Conservation (phyloP, 352 stramenopile genomes). For the Phytophthora hibernalis region DNA sequence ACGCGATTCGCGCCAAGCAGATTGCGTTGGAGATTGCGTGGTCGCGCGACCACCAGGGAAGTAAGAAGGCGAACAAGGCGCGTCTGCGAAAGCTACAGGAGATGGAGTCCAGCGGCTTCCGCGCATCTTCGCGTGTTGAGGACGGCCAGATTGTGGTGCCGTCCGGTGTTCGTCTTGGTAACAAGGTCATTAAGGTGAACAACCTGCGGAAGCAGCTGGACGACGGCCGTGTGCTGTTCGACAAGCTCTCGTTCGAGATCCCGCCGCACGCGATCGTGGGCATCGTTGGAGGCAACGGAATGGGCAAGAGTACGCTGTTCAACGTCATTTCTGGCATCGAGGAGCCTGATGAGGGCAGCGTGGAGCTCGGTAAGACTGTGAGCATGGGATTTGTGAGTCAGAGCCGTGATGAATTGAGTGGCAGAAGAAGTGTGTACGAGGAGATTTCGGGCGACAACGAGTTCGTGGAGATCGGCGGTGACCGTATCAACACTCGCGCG, state of each 20-base stretch:
- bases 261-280: conserved; percentile 96
- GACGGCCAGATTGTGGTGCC: conserved; percentile 93
- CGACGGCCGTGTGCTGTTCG: conserved; percentile 90
- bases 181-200: conserved; percentile 91
- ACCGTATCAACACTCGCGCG: conserved; percentile 82
- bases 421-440: conserved; percentile 78
- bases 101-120: conserved; percentile 76
- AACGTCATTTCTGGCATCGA: conserved; percentile 96
- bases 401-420: conserved; percentile 73
- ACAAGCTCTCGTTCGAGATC: conserved; percentile 94
- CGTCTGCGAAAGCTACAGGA: conserved; percentile 94
- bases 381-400: conserved; percentile 84
- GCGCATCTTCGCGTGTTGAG: conserved; percentile 67
- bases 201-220: conserved; percentile 81
- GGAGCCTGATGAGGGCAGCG: conserved; percentile 75
- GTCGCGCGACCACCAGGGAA: conserved; percentile 88
- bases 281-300: conserved; percentile 98
- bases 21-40: conserved; percentile 95
- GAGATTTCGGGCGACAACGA: conserved; percentile 89
- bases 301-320: conserved; percentile 97
- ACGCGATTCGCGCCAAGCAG: conserved; percentile 92
- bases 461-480: conserved; percentile 78
- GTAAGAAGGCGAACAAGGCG: conserved; percentile 92
- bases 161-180: conserved; percentile 91
- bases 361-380: conserved; percentile 83